Evolutionary conservation across 768 basidiomycete species (phyloP).

Genomic region (Leccinum variicolor): DNA sequence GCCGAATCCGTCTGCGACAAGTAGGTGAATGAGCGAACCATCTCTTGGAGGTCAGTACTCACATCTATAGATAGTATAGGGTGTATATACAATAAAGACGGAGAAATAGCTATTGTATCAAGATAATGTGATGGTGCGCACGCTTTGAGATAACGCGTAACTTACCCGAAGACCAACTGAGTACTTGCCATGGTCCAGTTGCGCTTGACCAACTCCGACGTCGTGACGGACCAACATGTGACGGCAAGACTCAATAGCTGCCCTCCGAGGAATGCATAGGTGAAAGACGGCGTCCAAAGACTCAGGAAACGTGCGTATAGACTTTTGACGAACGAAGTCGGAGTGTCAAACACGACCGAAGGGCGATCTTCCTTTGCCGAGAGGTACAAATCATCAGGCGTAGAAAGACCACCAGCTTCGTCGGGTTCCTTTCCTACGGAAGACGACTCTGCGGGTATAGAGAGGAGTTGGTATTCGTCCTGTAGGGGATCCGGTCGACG

Average conservation of each 20-base stretch:
- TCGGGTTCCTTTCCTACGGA: conserved; percentile 6
- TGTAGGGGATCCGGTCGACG: conserved; percentile 12
- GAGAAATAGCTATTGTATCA: conserved; percentile 59
- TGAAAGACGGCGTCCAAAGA: conserved; percentile 29
- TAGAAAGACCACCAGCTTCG: background rate
- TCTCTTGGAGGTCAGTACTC: conserved; percentile 22
- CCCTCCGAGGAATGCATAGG: conserved; percentile 26
- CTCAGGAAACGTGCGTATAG: conserved; percentile 20
- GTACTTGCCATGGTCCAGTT: conserved; percentile 75
- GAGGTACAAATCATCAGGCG: background rate
- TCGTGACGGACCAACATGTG: conserved; percentile 51
- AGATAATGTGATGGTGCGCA: background rate
- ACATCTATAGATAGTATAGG: conserved; percentile 88
- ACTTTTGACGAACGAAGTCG: conserved; percentile 14
- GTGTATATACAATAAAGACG: conserved; percentile 72
- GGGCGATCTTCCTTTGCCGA: conserved; percentile 12
- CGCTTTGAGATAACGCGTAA: conserved; percentile 8
- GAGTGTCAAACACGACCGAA: conserved; percentile 18
- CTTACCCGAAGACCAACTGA: conserved; percentile 77
- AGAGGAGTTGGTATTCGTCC: conserved; percentile 24
- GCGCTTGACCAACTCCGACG: conserved; percentile 63
- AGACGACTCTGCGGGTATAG: conserved; percentile 3
- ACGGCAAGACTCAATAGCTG: conserved; percentile 22
- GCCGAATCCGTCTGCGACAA: conserved; percentile 60
- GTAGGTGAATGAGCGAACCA: background rate